Base-by-base conservation (phyloP, 176 grass and related monocot species). In the Eragrostis curvula region DNA sequence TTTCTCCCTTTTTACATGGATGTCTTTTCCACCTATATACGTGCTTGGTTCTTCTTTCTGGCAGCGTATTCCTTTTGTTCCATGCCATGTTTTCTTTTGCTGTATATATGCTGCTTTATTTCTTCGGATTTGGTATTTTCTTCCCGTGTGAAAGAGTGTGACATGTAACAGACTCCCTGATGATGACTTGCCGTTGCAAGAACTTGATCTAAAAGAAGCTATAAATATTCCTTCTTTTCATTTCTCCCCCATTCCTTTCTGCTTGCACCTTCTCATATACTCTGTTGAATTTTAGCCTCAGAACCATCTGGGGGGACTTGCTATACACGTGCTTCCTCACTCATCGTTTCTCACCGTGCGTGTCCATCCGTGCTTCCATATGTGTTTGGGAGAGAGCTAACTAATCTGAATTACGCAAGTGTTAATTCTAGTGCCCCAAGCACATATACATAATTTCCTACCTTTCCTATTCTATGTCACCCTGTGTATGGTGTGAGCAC, bases 181-280 rank as follows among this genome's bases (percentile, higher is more conserved):
- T 2, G 84, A 86, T 84, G 88, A 84, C 79, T 27, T 51, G 32
- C 36, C 49, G 71, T 78, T 81, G 71, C 47, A 89, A 80, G 49
- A 86, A 74, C 75, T 85, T 86, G 86, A 83, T 79, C 57, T 87
- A 48, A 79, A 78, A 83, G 84, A 85, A 85, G 87, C 77, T 85
- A 89, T 77, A 81, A 76, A 89, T 89, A 89, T 89, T 87, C 82
- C 64, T 41, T 63, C 82, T 85, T 89, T 89, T 77, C 27, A 81
- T 70, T 81, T 57, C 73, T 89, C 61, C 48, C 46, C 57, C 80
- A 79, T 83, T 83, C 74, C 69, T 68, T 85, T 83, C 83, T 42
- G n/a, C 76, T 80, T 89, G 49, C 86, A 61, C 21, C 81, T 83
- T 86, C 78, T 88, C 36, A 63, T 70, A 24, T 30, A 81, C 85